Evolutionary conservation across 2,329 filamentous ascomycete species (phyloP).

Genomic region (Venturia carpophila): DNA sequence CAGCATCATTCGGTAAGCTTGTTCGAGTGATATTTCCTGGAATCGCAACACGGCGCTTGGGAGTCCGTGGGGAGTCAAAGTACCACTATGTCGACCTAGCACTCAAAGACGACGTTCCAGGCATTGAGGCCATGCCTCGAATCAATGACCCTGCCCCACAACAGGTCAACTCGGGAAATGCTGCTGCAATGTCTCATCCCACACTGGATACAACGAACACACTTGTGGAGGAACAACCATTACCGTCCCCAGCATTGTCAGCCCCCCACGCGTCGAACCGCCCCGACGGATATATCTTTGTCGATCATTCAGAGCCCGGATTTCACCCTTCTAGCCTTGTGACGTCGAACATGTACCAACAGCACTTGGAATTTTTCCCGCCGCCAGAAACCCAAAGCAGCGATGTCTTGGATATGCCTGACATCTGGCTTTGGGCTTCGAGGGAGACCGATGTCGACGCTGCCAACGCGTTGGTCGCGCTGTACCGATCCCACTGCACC

Average conservation of each 20-base stretch:
- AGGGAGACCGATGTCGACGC: constrained; percentile 76
- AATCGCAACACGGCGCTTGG: constrained; percentile 82
- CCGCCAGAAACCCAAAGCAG: constrained; percentile 55
- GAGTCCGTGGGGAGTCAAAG: constrained; percentile 93
- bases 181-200: constrained; percentile 24
- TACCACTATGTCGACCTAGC: constrained; percentile 73
- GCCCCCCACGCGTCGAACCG: constrained; percentile 31
- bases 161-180: background rate
- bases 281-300: constrained; percentile 36
- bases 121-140: constrained; percentile 4
- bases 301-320: constrained; percentile 38
- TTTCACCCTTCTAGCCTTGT: background rate
- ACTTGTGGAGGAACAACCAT: constrained; percentile 28
- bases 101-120: constrained; percentile 37
- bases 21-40: constrained; percentile 94
- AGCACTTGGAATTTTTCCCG: constrained; percentile 54
- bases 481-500: constrained; percentile 92
- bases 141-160: background rate
- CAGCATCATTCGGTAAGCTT: constrained; percentile 94
- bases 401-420: constrained; percentile 71
- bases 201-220: constrained; percentile 43
- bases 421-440: constrained; percentile 74
- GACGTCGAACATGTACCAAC: constrained; percentile 27
- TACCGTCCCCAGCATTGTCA: constrained; percentile 18
- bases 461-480: constrained; percentile 72